phyloP scores from a whole-genome alignment of 768 basidiomycete genomes.

The Suillus plorans region DNA sequence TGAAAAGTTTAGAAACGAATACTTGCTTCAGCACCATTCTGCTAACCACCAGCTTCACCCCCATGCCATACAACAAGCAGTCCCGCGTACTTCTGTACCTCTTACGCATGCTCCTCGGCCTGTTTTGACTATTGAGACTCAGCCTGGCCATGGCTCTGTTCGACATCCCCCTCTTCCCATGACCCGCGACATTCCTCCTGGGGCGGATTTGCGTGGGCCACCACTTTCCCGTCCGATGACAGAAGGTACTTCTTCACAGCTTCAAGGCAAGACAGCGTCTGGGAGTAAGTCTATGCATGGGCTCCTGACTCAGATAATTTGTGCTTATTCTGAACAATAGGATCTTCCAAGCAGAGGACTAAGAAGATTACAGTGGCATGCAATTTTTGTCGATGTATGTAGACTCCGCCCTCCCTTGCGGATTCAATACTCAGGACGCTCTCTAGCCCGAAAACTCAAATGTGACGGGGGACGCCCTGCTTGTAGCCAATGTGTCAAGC shows the following conservation, averaged over 20 bases:
- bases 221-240: conserved; percentile 39
- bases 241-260: conserved; percentile 33
- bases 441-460: conserved; percentile 79
- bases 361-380: conserved; percentile 90
- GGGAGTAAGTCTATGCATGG: conserved; percentile 37
- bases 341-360: conserved; percentile 63
- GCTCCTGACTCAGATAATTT: conserved; percentile 8
- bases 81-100: conserved; percentile 30
- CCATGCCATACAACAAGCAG: conserved; percentile 43
- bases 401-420: conserved; percentile 14
- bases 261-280: conserved; percentile 32
- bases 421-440: conserved; percentile 19
- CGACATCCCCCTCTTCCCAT: conserved; percentile 47
- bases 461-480: conserved; percentile 85
- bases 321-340: conserved; percentile 32
- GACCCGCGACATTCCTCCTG: conserved; percentile 47
- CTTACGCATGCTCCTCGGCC: conserved; percentile 48
- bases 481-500: conserved; percentile 79
- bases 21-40: conserved; percentile 51
- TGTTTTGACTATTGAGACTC: conserved; percentile 62
- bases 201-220: conserved; percentile 43
- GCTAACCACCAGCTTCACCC: conserved; percentile 41
- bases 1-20: conserved; percentile 70
- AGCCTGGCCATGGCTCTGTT: conserved; percentile 42
- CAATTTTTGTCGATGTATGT: conserved; percentile 88